phyloP scores from a whole-genome alignment of 805 yeast species.

The Saccharomycopsis microspora region DNA sequence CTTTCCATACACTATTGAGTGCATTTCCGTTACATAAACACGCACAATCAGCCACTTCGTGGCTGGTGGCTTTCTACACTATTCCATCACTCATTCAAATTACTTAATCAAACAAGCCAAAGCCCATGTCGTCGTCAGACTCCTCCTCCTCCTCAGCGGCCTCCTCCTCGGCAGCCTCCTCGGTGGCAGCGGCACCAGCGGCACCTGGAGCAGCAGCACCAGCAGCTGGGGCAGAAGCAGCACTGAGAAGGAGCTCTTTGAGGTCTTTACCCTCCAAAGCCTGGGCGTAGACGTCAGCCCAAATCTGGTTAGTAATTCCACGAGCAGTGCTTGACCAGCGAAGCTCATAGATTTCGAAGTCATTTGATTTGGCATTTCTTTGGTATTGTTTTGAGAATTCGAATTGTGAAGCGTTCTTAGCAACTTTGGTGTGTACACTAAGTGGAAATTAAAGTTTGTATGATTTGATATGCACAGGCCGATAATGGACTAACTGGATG shows the following conservation, averaged over 20 bases:
- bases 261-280: slow-evolving; percentile 75
- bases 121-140: slow-evolving; percentile 80
- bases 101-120: slow-evolving; percentile 81
- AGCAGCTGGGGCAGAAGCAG: slow-evolving; percentile 39
- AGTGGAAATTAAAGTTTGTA: no score
- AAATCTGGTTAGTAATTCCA: slow-evolving; percentile 29
- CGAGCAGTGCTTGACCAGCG: not conserved
- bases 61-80: no score
- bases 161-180: slow-evolving; percentile 50
- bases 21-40: no score
- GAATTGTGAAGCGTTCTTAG: no score
- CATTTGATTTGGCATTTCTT: no score
- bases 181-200: slow-evolving; percentile 36
- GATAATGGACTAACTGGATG: no score
- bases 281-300: slow-evolving; percentile 77
- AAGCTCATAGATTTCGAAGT: not conserved
- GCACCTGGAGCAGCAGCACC: slow-evolving; percentile 34
- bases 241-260: slow-evolving; percentile 51
- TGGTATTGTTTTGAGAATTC: no score
- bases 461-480: no score
- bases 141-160: slow-evolving; percentile 49
- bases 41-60: no score
- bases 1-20: no score
- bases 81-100: not conserved
- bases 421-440: no score